Percentiles rank a stretch among this genome's conserved stretches.
Evolutionary conservation across 2,329 filamentous ascomycete genomes (phyloP).

Genomic region (Pseudogymnoascus sp.): DNA sequence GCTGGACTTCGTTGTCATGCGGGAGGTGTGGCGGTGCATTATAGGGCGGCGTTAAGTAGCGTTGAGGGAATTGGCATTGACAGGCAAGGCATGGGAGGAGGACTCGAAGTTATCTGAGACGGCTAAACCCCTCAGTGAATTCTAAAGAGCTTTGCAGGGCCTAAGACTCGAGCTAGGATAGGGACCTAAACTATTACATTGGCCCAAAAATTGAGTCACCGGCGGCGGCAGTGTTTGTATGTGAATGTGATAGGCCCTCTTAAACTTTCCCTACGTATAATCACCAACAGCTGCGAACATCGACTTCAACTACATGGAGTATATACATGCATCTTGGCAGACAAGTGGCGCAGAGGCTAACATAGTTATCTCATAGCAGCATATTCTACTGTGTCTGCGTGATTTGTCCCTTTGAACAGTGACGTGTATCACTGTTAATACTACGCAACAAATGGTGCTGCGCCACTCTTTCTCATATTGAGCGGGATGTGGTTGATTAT

Average conservation of each 20-base stretch:
- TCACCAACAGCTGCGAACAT: neutral
- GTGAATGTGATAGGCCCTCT: neutral
- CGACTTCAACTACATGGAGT: neutral
- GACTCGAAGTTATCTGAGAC: neutral
- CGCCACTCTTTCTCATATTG: conserved; percentile 3
- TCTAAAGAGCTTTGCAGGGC: neutral
- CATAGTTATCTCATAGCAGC: neutral
- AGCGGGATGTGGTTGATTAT: neutral
- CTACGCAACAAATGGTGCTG: neutral
- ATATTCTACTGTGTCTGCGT: neutral
- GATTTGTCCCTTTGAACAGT: neutral
- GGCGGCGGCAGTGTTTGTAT: neutral
- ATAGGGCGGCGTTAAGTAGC: neutral
- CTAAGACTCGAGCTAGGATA: neutral
- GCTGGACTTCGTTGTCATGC: neutral
- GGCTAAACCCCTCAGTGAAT: neutral
- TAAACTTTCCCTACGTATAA: neutral
- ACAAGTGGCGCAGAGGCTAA: neutral
- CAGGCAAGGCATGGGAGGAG: neutral
- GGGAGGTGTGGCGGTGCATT: neutral
- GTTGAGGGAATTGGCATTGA: neutral
- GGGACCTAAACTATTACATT: neutral
- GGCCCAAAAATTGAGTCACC: neutral
- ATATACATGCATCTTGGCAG: neutral
- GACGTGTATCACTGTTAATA: neutral